Base-by-base conservation (phyloP, 1,284 basidiomycete genomes). In the Cryptococcus sp. region DNA sequence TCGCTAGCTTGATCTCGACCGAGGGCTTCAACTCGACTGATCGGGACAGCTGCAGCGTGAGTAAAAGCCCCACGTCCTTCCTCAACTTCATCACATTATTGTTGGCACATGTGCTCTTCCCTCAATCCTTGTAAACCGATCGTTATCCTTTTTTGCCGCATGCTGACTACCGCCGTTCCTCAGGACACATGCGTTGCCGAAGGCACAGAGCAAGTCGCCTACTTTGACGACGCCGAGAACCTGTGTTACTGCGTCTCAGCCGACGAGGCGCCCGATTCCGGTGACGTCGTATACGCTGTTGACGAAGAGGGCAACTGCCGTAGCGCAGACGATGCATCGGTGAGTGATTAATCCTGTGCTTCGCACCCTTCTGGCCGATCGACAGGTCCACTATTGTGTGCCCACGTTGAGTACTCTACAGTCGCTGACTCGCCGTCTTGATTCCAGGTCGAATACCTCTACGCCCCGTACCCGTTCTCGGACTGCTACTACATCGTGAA, bases 281-380 rank as follows among this genome's bases (percentile, higher is more conserved):
- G 42, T 15, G 42, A 45, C 6, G 42, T 45, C n/a, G 42, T 45
- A 4, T 45, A 45, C 22, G 42, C 42, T 10, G 42, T 45, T n/a
- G 42, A 45, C 16, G 42, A n/a, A n/a, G 42, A 45, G 42, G 42
- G 42, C 42, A 45, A 45, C 42, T 45, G 42, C 42, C 42, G 42
- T 8, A 22, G 22, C 22, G 42, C 42, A n/a, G 42, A 45, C 22
- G 42, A 45, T 45, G 42, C 42, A 19, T 45, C 42, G 42, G 42
- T 45, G 42, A 8, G 42, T 45, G 42, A 22, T 45, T 22, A 13
- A n/a, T 22, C 31, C 13, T 35, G 8, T 35, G 31, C n/a, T n/a
- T 15, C n/a, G 15, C n/a, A 45, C 42, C 42, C 42, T 19, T 45
- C 8, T 19, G 5, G n/a, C 22, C 42, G 15, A n/a, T n/a, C 42